These are phyloP conservation scores for Phialemonium atrogriseum DNA, from an alignment of 2,329 filamentous ascomycete genomes.

Conservation along the genomic window DNA sequence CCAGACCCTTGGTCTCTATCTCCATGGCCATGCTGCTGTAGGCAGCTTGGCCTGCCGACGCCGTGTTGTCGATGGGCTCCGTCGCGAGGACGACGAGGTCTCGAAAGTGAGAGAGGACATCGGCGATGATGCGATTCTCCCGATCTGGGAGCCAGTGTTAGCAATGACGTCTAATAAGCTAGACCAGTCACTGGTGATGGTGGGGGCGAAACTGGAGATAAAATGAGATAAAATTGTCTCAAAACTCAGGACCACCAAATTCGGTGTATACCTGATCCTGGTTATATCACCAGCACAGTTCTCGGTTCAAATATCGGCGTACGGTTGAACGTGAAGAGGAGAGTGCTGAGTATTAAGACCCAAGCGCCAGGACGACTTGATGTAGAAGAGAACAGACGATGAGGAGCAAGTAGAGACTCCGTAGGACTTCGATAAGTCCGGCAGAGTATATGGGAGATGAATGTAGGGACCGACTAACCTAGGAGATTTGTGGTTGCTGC, in stretches of 20 bases:
- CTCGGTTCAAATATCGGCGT: too few species aligned
- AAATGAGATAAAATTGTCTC: conserved; percentile 6
- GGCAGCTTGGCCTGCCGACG: conserved; percentile 26
- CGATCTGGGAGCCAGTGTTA: conserved; percentile 27
- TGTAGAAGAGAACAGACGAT: neutral
- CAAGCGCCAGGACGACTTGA: too few species aligned
- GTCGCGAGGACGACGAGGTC: conserved; percentile 31
- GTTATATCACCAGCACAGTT: too few species aligned
- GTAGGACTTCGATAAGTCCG: neutral
- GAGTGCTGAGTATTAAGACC: too few species aligned
- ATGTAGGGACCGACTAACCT: conserved; percentile 10
- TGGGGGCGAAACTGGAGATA: too few species aligned
- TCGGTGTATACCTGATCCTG: too few species aligned
- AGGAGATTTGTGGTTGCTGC: conserved; percentile 10
- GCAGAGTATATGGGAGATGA: neutral
- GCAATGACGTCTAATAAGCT: neutral
- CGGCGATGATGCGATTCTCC: conserved; percentile 34
- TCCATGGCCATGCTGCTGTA: conserved; percentile 32
- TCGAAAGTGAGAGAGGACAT: conserved; percentile 34
- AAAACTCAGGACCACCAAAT: neutral
- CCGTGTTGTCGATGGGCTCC: conserved; percentile 21
- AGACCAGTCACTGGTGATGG: too few species aligned
- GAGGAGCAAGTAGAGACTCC: neutral
- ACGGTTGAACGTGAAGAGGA: too few species aligned
- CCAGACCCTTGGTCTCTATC: conserved; percentile 26